These are phyloP conservation scores for Aspergillus thermomutatus DNA, from an alignment of 2,329 filamentous ascomycete species.

Conservation along the genomic window DNA sequence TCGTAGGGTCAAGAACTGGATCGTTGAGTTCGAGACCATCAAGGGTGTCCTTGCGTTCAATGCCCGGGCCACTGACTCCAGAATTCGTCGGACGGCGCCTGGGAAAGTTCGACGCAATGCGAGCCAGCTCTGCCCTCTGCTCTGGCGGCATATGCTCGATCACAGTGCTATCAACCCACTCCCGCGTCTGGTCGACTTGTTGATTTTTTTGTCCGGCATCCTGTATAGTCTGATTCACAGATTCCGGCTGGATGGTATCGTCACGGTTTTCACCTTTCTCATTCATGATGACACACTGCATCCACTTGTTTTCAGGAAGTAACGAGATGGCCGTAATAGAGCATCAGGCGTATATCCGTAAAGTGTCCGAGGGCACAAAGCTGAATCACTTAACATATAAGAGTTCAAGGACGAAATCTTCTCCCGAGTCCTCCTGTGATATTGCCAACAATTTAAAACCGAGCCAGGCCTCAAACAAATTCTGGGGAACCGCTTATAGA, in stretches of 20 bases:
- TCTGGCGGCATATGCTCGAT: constrained; percentile 27
- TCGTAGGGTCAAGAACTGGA: constrained; percentile 51
- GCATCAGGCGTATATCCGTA: neutral
- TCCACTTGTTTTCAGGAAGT: neutral
- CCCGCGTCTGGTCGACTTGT: constrained; percentile 13
- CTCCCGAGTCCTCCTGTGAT: neutral
- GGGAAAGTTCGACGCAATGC: constrained; percentile 29
- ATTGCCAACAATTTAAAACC: neutral
- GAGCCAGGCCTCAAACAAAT: neutral
- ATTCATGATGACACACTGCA: neutral
- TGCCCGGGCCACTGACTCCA: constrained; percentile 12
- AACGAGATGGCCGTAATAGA: neutral
- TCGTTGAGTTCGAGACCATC: constrained; percentile 43
- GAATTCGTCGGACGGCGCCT: constrained; percentile 17
- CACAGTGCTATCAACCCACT: constrained; percentile 15
- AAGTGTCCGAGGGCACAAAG: too few relatives aligned
- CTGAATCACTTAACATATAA: neutral
- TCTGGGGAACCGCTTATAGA: neutral
- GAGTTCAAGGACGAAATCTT: neutral
- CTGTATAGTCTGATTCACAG: constrained; percentile 12
- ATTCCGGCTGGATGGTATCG: constrained; percentile 10
- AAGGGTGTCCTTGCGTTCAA: constrained; percentile 32
- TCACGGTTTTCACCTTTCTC: neutral
- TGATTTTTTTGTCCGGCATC: constrained; percentile 6
- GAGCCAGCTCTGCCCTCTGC: constrained; percentile 23